These are phyloP conservation scores for Carex pumila DNA, from an alignment of 176 grass and related monocot species.

Conservation along the genomic window DNA sequence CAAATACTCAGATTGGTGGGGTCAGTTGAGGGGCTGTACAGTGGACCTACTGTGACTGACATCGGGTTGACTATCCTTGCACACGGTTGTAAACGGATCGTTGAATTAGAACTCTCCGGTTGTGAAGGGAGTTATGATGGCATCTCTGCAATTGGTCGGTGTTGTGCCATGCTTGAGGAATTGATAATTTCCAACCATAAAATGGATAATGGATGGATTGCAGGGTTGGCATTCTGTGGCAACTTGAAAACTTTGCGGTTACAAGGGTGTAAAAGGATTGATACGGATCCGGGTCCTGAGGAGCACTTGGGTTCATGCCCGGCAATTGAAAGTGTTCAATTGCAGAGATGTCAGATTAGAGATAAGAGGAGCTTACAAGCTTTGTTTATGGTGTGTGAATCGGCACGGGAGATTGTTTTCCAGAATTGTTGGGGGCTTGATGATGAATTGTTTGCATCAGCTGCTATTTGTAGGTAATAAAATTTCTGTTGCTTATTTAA, in stretches of 20 bases:
- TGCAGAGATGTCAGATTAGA: conserved; percentile 68
- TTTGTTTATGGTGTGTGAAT: conserved; percentile 78
- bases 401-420: conserved; percentile 58
- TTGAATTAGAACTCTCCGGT: conserved; percentile 69
- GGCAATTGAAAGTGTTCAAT: conserved; percentile 70
- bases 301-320: conserved; percentile 87
- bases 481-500: conserved; percentile 6
- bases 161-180: conserved; percentile 92
- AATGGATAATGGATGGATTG: conserved; percentile 80
- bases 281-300: conserved; percentile 53
- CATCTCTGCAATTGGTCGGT: conserved; percentile 70
- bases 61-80: conserved; percentile 95
- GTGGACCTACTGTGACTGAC: conserved; percentile 61
- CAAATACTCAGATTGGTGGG: conserved; percentile 83
- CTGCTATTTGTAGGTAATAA: conserved; percentile 64
- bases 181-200: conserved; percentile 62
- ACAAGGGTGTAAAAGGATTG: conserved; percentile 60
- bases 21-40: conserved; percentile 37
- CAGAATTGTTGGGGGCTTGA: conserved; percentile 95
- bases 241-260: conserved; percentile 82
- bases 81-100: conserved; percentile 82
- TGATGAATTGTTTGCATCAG: conserved; percentile 64
- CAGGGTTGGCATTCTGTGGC: conserved; percentile 69
- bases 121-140: conserved; percentile 92
- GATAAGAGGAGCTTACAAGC: conserved; percentile 49